phyloP scores from a whole-genome alignment of 129 eudicot genomes.

The Rutidosis leptorrhynchoides region DNA sequence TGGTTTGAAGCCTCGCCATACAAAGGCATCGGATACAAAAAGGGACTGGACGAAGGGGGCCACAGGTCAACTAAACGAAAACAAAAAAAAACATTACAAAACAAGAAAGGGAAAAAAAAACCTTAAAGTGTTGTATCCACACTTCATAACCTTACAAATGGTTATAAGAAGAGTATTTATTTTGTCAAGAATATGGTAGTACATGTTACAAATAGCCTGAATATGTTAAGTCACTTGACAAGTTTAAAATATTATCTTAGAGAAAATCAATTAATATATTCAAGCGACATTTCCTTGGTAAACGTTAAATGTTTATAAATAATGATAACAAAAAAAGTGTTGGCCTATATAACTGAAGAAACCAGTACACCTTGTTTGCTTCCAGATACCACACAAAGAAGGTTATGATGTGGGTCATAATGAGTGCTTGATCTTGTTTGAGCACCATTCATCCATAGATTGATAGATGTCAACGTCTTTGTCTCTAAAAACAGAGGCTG shows the following conservation, averaged over 20 bases:
- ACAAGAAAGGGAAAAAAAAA: slow-evolving; percentile 14
- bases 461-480: slow-evolving; percentile 59
- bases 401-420: slow-evolving; percentile 97
- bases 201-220: neutral
- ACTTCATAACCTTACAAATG: slow-evolving; percentile 9
- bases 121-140: slow-evolving; percentile 17
- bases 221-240: neutral
- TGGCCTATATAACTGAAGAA: neutral
- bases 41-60: slow-evolving; percentile 88
- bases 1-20: slow-evolving; percentile 96
- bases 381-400: slow-evolving; percentile 79
- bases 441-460: slow-evolving; percentile 89
- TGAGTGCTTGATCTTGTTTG: slow-evolving; percentile 83
- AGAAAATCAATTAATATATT: neutral
- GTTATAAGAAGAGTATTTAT: neutral
- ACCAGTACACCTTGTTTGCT: slow-evolving; percentile 59
- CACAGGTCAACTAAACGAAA: slow-evolving; percentile 75
- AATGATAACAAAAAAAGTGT: neutral
- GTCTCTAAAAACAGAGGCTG: slow-evolving; percentile 74
- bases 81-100: slow-evolving; percentile 11
- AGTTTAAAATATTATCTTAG: neutral
- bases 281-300: neutral
- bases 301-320: neutral
- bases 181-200: neutral
- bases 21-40: slow-evolving; percentile 80